A percentile compares a stretch with the other conserved stretches of the same genome.
Conservation (phyloP, 495 filamentous ascomycete species). For the Aspergillus wentii region DNA sequence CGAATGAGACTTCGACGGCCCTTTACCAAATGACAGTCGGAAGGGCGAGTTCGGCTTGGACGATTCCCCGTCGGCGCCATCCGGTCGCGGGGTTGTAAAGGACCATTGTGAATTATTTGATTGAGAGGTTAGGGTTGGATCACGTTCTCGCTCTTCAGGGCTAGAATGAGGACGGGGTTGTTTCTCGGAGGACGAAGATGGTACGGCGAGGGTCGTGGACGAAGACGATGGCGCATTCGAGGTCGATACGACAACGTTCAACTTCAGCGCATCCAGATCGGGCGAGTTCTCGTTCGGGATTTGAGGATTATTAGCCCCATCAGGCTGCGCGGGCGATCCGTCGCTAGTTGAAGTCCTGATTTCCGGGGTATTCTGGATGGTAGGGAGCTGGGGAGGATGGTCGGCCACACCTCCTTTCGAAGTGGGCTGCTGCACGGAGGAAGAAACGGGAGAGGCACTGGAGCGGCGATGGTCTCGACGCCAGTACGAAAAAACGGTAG, state of each 20-base stretch:
- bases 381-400: slow-evolving; percentile 30
- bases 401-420: slow-evolving; percentile 18
- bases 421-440: slow-evolving; percentile 18
- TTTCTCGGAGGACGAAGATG: slow-evolving; percentile 22
- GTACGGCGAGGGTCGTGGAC: slow-evolving; percentile 24
- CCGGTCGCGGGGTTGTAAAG: slow-evolving; percentile 13
- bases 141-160: slow-evolving; percentile 24
- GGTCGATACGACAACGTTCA: slow-evolving; percentile 15
- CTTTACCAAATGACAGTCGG: slow-evolving; percentile 32
- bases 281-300: slow-evolving; percentile 16
- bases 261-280: slow-evolving; percentile 22
- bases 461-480: slow-evolving; percentile 42
- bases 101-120: slow-evolving; percentile 27
- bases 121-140: slow-evolving; percentile 18
- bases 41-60: slow-evolving; percentile 35
- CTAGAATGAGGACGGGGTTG: slow-evolving; percentile 30
- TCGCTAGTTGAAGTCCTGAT: slow-evolving; percentile 17
- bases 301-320: slow-evolving; percentile 10
- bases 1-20: slow-evolving; percentile 16
- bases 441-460: slow-evolving; percentile 28
- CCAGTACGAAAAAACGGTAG: slow-evolving; percentile 46
- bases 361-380: slow-evolving; percentile 24
- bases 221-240: slow-evolving; percentile 26
- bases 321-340: slow-evolving; percentile 7
- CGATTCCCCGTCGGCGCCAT: slow-evolving; percentile 25